A percentile compares a stretch with the other conserved stretches of the same genome.
Conservation (phyloP, 192 early-diverging fungal genomes). For the Coemansia sp. region DNA sequence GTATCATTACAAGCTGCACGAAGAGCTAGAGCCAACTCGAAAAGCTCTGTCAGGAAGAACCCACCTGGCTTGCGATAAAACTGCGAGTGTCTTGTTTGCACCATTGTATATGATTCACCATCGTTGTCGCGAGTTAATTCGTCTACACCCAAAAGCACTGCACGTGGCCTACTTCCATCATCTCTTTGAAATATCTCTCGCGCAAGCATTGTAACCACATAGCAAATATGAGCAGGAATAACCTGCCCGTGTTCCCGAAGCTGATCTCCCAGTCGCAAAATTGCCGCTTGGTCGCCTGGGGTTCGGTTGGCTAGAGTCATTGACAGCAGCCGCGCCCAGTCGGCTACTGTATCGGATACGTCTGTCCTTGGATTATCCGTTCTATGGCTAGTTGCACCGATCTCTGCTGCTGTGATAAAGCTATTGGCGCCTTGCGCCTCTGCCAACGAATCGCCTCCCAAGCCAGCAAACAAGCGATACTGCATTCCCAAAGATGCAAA, state of each 20-base stretch:
- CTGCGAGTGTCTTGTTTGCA: conserved; percentile 21
- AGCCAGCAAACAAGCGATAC: conserved; percentile 68
- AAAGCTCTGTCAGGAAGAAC: conserved; percentile 79
- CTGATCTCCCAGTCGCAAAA: conserved; percentile 77
- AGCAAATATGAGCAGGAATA: conserved; percentile 79
- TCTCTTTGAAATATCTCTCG: conserved; percentile 58
- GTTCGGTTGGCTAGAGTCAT: conserved; percentile 86
- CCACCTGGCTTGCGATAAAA: conserved; percentile 60
- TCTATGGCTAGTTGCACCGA: not conserved
- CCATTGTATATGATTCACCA: conserved; percentile 16
- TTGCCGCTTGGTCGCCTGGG: conserved; percentile 63
- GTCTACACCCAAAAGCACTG: conserved; percentile 68
- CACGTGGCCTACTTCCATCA: conserved; percentile 60
- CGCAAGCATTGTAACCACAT: conserved; percentile 60
- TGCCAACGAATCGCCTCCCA: conserved; percentile 51
- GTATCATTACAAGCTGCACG: conserved; percentile 20
- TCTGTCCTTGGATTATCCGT: not conserved
- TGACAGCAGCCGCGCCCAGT: conserved; percentile 74
- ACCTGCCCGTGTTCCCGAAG: conserved; percentile 57
- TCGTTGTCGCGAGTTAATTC: conserved; percentile 23
- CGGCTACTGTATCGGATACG: conserved; percentile 9
- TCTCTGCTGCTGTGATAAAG: conserved; percentile 36
- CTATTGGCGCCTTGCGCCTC: not conserved
- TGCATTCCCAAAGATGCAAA: conserved; percentile 57
- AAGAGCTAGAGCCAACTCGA: conserved; percentile 66